Evolutionary conservation across 345 rosid genomes (phyloP).

Genomic region (Populus davidiana): DNA sequence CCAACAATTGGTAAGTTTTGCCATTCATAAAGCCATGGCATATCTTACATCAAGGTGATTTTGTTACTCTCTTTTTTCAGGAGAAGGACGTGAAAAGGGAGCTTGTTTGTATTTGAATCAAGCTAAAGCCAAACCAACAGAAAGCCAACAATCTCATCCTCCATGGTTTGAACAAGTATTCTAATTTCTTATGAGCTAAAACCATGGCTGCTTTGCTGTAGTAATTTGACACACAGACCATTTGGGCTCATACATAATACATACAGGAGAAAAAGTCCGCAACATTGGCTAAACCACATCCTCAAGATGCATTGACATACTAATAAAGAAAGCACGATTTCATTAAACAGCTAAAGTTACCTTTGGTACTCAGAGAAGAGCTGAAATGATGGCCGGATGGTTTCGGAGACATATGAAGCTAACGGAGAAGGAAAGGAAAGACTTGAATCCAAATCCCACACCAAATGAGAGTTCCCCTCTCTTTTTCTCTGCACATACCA

Average conservation of each 20-base stretch:
- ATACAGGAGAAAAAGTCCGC: background rate
- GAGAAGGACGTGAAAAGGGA: too few relatives aligned
- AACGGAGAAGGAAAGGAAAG: slow-evolving; percentile 78
- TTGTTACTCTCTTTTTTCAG: too few relatives aligned
- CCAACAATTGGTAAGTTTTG: too few relatives aligned
- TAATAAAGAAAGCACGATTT: background rate
- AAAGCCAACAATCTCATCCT: background rate
- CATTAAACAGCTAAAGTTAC: slow-evolving; percentile 19
- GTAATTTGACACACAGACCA: background rate
- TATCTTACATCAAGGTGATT: too few relatives aligned
- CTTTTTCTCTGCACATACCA: slow-evolving; percentile 47
- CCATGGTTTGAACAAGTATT: background rate
- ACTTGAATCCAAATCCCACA: slow-evolving; percentile 85
- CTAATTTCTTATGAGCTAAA: background rate
- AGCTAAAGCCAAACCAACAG: background rate
- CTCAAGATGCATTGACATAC: background rate
- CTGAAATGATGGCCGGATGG: slow-evolving; percentile 69
- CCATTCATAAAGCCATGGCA: too few relatives aligned
- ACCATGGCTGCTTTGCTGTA: background rate
- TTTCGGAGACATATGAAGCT: slow-evolving; percentile 55
- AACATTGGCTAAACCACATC: background rate
- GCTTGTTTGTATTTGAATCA: too few relatives aligned
- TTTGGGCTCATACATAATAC: background rate
- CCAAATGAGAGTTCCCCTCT: slow-evolving; percentile 43
- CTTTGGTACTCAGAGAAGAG: slow-evolving; percentile 73